Base-by-base conservation (phyloP, 768 basidiomycete genomes). In the Lactifluus volemus region DNA sequence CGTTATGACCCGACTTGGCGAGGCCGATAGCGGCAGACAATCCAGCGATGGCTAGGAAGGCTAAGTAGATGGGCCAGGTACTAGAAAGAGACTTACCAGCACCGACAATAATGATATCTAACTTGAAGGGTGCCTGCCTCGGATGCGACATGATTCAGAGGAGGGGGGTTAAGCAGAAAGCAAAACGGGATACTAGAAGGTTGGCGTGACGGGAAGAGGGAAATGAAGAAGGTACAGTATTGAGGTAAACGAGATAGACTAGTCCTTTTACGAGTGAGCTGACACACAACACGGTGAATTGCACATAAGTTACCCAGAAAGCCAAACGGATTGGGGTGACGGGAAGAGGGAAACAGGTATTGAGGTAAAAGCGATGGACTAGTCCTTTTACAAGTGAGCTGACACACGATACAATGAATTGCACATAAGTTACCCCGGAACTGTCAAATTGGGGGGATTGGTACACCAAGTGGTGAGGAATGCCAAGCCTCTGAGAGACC, bases 81-180 rank as follows among this genome's bases (percentile, higher is more conserved):
- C 14, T 34, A 49, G 19, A 34, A 56, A 34, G 2, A 32, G 4
- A 55, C 65, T 11, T 10, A 60, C 65, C 47, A n/a, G 59, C 65
- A 45, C 65, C 65, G n/a, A 66, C 65, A 39, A 66, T 47, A 17
- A 66, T 60, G 17, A 66, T 42, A 34, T 66, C 63, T 12, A 64
- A 25, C 21, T 45, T 38, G 39, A 66, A 57, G 6, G 59, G 53
- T 1, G 65, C 59, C 8, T 5, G 49, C 15, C 63, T 36, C 19
- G 44, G 30, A n/a, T 58, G 45, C 3, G 51, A 44, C 61, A 62
- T 62, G 12, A 2, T 39, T 41, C 17, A 15, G 2, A 19, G 45
- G 5, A 11, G 19, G 17, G 9, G n/a, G 6, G 36, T n/a, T 48
- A 14, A 38, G 54, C 5, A 44, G 12, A 45, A 42, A 44, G 21